These are phyloP conservation scores for Zasmidium angulare DNA, from an alignment of 2,329 filamentous ascomycete species.

Conservation along the genomic window DNA sequence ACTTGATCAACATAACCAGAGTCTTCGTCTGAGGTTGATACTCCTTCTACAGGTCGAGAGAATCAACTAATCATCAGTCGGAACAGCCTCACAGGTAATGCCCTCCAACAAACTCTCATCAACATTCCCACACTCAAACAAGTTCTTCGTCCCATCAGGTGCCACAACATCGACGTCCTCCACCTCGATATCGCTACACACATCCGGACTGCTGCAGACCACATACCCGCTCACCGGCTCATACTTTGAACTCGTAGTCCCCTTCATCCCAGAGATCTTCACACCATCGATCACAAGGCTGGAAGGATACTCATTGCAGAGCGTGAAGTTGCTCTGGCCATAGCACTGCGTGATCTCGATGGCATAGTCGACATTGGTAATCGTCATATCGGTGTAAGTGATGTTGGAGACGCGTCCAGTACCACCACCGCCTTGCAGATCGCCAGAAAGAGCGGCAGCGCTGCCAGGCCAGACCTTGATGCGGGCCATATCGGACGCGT, in stretches of 20 bases:
- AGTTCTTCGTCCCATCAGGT: conserved; percentile 28
- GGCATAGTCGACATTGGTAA: conserved; percentile 64
- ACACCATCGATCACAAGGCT: conserved; percentile 57
- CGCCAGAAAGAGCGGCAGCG: conserved; percentile 55
- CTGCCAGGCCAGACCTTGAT: conserved; percentile 73
- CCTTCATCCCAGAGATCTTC: conserved; percentile 45
- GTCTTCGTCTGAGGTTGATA: too few species aligned
- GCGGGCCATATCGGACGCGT: conserved; percentile 61
- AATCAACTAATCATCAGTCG: too few species aligned
- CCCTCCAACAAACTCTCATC: conserved; percentile 30
- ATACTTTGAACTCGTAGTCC: conserved; percentile 48
- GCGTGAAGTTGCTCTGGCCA: conserved; percentile 60
- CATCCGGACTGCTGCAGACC: conserved; percentile 46
- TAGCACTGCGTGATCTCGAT: conserved; percentile 68
- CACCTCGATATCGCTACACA: conserved; percentile 51
- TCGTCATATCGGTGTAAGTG: conserved; percentile 62
- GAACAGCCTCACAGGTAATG: conserved; percentile 26
- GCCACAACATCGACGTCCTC: conserved; percentile 28
- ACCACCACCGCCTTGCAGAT: conserved; percentile 66
- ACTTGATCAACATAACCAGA: too few species aligned
- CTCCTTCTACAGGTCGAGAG: too few species aligned
- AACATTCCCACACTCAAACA: conserved; percentile 34
- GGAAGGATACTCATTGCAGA: conserved; percentile 60
- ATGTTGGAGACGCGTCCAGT: conserved; percentile 63
- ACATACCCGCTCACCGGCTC: conserved; percentile 44